Evolutionary conservation across 352 stramenopile genomes (phyloP).

Genomic region (Phytophthora idaei): DNA sequence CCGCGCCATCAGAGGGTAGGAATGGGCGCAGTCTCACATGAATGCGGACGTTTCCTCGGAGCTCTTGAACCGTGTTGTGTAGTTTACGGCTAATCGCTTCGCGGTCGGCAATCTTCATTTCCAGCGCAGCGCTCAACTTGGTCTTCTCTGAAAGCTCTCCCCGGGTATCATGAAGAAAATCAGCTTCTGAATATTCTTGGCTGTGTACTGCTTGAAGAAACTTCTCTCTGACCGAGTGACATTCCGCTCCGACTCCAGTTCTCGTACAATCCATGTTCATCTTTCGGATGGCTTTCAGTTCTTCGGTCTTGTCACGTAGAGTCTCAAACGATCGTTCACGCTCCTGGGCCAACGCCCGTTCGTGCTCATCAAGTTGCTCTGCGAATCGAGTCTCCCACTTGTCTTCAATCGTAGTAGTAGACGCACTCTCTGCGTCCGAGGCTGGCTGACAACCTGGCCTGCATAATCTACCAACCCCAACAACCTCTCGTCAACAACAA

Average conservation of each 20-base stretch:
- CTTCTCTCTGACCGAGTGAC: slow-evolving; percentile 70
- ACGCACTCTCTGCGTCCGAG: no score
- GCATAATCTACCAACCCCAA: no score
- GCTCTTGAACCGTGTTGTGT: slow-evolving; percentile 99
- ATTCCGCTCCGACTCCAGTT: slow-evolving; percentile 72
- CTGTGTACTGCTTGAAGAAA: slow-evolving; percentile 73
- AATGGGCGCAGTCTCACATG: slow-evolving; percentile 95
- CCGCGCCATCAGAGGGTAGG: slow-evolving; percentile 79
- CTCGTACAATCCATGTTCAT: slow-evolving; percentile 60
- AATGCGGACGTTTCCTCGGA: slow-evolving; percentile 99
- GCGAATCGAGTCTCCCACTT: slow-evolving; percentile 83
- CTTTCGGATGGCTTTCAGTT: slow-evolving; percentile 71
- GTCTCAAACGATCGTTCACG: slow-evolving; percentile 71
- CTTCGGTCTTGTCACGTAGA: slow-evolving; percentile 76
- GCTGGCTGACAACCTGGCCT: no score
- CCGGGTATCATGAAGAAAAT: slow-evolving; percentile 62
- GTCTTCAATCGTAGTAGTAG: slow-evolving; percentile 53
- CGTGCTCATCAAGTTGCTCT: slow-evolving; percentile 68
- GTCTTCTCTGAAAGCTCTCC: slow-evolving; percentile 68
- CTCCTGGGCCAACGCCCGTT: slow-evolving; percentile 70
- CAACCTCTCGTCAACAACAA: no score
- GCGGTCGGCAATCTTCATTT: slow-evolving; percentile 63
- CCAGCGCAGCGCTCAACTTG: slow-evolving; percentile 69
- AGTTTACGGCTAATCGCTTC: slow-evolving; percentile 92
- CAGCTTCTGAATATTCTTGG: slow-evolving; percentile 78